These are phyloP conservation scores for Aspergillus tamarii DNA, from an alignment of 2,329 filamentous ascomycete genomes.

Conservation along the genomic window DNA sequence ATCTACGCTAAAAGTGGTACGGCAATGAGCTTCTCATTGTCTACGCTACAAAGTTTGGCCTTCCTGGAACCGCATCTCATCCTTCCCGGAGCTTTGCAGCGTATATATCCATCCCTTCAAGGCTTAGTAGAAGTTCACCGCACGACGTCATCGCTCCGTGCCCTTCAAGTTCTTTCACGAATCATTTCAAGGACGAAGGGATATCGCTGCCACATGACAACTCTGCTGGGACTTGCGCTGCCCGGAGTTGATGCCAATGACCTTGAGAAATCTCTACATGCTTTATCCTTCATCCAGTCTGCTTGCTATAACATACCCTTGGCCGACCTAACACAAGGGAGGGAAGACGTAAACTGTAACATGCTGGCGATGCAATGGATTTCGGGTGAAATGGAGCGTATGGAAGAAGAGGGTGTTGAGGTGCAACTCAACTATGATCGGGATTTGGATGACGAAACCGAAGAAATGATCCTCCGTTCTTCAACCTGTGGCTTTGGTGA, in stretches of 20 bases:
- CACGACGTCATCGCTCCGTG: conserved; percentile 89
- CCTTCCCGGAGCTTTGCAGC: conserved; percentile 86
- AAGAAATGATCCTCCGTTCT: conserved; percentile 84
- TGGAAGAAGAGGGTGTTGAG: conserved; percentile 84
- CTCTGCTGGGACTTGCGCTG: conserved; percentile 85
- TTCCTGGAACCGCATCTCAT: conserved; percentile 91
- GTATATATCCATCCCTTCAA: conserved; percentile 96
- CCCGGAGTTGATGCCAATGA: conserved; percentile 98
- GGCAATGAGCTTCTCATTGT: conserved; percentile 88
- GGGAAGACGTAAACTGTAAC: conserved; percentile 70
- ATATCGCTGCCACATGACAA: conserved; percentile 95
- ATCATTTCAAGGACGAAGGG: conserved; percentile 91
- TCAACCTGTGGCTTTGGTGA: conserved; percentile 94
- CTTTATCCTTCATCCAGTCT: conserved; percentile 90
- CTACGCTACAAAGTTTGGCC: conserved; percentile 83
- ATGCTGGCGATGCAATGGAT: conserved; percentile 89
- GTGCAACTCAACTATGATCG: conserved; percentile 82
- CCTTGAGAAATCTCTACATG: conserved; percentile 92
- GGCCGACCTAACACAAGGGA: conserved; percentile 73
- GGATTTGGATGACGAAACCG: conserved; percentile 81
- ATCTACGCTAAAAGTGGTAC: conserved; percentile 95
- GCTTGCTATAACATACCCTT: conserved; percentile 97
- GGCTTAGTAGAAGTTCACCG: conserved; percentile 96
- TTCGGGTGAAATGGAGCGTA: conserved; percentile 87
- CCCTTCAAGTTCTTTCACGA: conserved; percentile 87